These are phyloP conservation scores for Phyllachora maydis DNA, from an alignment of 2,329 filamentous ascomycete species.

Conservation along the genomic window DNA sequence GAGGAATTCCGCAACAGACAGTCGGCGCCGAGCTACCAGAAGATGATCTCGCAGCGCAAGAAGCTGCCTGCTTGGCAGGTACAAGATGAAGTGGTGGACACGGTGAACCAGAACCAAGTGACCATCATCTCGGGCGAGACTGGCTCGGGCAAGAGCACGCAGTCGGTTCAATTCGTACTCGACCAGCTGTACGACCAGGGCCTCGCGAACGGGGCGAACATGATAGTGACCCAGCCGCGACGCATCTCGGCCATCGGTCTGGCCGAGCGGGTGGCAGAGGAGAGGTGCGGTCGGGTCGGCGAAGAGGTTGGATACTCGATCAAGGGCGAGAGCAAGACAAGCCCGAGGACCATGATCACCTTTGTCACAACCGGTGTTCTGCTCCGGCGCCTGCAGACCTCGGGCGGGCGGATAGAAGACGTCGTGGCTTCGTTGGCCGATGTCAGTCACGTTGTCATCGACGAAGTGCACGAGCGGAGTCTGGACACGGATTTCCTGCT, in stretches of 20 bases:
- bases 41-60: constrained; percentile 54
- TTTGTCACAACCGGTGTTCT: constrained; percentile 94
- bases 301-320: constrained; percentile 86
- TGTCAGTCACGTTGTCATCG: constrained; percentile 85
- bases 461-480: constrained; percentile 91
- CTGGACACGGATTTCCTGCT: constrained; percentile 89
- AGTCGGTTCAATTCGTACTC: constrained; percentile 87
- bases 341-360: constrained; percentile 62
- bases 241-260: constrained; percentile 87
- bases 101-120: constrained; percentile 61
- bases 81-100: constrained; percentile 53
- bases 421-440: constrained; percentile 67
- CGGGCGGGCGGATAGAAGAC: constrained; percentile 60
- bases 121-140: constrained; percentile 96
- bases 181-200: constrained; percentile 69
- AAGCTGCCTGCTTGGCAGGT: constrained; percentile 76
- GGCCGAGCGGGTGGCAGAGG: constrained; percentile 84
- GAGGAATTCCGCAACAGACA: constrained; percentile 54
- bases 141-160: constrained; percentile 89
- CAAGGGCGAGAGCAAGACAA: constrained; percentile 67
- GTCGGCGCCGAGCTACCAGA: constrained; percentile 39
- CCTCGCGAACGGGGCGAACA: constrained; percentile 62
- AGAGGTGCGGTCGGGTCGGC: constrained; percentile 63
- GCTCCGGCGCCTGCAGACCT: constrained; percentile 75
- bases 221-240: constrained; percentile 87